phyloP scores from a whole-genome alignment of 805 yeast species.

The Sporopachydermia lactativora region DNA sequence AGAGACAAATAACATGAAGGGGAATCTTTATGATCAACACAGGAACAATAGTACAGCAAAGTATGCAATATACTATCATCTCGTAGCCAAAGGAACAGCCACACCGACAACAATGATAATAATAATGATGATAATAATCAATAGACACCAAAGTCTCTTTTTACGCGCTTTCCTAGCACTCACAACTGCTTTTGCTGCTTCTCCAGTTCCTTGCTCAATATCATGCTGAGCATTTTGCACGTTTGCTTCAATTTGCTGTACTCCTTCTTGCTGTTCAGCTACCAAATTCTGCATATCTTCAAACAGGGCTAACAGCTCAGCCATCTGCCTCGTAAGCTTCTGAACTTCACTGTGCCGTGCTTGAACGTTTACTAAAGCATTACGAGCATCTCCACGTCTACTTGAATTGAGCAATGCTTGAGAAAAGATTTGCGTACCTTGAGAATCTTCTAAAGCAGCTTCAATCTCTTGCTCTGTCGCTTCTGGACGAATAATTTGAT shows the following conservation, averaged over 20 bases:
- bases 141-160: slow-evolving; percentile 77
- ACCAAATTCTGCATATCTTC: slow-evolving; percentile 94
- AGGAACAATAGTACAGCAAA: background rate
- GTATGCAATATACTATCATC: background rate
- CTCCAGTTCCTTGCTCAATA: slow-evolving; percentile 88
- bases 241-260: slow-evolving; percentile 71
- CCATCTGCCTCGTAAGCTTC: slow-evolving; percentile 90
- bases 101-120: background rate
- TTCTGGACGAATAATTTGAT: slow-evolving; percentile 75
- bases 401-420: slow-evolving; percentile 81
- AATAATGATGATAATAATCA: slow-evolving; percentile 27
- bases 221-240: slow-evolving; percentile 77
- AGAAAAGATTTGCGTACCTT: slow-evolving; percentile 84
- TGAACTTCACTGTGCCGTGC: slow-evolving; percentile 89
- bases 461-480: slow-evolving; percentile 75
- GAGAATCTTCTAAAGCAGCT: slow-evolving; percentile 72
- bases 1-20: too few species aligned
- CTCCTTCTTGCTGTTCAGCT: slow-evolving; percentile 84
- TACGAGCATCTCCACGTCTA: slow-evolving; percentile 88
- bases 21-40: too few species aligned
- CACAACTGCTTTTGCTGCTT: slow-evolving; percentile 79
- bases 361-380: slow-evolving; percentile 92
- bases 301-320: slow-evolving; percentile 87
- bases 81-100: background rate
- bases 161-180: slow-evolving; percentile 83